phyloP scores from a whole-genome alignment of 257 asterid genomes.

The Fraxinus anomala region DNA sequence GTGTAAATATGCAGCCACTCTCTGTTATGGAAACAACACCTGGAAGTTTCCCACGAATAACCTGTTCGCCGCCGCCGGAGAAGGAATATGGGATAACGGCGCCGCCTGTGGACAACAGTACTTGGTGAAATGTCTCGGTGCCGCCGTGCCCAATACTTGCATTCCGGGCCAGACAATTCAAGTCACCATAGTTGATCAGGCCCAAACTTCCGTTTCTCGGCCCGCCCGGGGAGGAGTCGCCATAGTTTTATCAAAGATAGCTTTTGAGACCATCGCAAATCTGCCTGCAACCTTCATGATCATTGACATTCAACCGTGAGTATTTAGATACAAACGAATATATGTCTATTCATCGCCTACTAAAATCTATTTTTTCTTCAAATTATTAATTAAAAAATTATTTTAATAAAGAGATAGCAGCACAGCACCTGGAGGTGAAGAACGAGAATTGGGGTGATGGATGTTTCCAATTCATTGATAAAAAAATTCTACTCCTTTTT shows the following conservation, averaged over 20 bases:
- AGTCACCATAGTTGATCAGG: constrained; percentile 65
- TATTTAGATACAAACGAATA: background rate
- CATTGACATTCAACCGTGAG: constrained; percentile 65
- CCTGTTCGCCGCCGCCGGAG: constrained; percentile 74
- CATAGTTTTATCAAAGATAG: constrained; percentile 51
- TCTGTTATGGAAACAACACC: constrained; percentile 58
- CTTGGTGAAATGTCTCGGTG: constrained; percentile 64
- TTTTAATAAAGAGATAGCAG: too few species aligned
- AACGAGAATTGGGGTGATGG: too few species aligned
- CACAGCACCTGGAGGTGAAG: too few species aligned
- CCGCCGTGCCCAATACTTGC: constrained; percentile 41
- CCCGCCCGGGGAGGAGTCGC: constrained; percentile 42
- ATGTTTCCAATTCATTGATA: too few species aligned
- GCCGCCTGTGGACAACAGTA: constrained; percentile 81
- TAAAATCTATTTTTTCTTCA: too few species aligned
- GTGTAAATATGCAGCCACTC: constrained; percentile 46
- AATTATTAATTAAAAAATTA: too few species aligned
- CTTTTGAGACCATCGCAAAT: constrained; percentile 47
- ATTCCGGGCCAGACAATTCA: constrained; percentile 42
- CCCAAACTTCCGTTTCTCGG: constrained; percentile 45
- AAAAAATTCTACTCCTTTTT: too few species aligned
- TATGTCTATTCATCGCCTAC: too few species aligned
- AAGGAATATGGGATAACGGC: constrained; percentile 76
- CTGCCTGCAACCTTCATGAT: constrained; percentile 36
- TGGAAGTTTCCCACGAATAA: constrained; percentile 62